Base-by-base conservation (phyloP, 2,329 filamentous ascomycete species). In the Alternaria infectoria region DNA sequence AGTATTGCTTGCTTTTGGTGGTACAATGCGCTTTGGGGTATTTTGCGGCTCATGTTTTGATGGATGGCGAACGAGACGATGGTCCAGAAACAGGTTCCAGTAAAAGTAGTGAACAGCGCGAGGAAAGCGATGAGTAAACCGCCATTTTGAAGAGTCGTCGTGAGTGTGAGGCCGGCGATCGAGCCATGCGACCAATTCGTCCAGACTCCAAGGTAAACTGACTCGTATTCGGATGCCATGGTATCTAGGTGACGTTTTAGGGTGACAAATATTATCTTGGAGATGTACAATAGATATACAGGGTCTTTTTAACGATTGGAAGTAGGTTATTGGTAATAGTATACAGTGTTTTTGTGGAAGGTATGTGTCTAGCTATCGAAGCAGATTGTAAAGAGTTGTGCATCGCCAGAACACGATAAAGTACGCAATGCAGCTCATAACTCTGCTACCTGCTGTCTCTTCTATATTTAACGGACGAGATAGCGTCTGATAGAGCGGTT, bases 111-210 rank as follows among this genome's bases (percentile, higher is more conserved):
- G 32, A 36, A 36, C 32, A 36, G 32, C 32, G 32, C 77, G 1
- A 79, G 32, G 56, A 80, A 80, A 6, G 77, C 75, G 23, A 78
- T 74, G 15, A 81, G 61, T 2, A 81, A 54, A n/a, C 68, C 74
- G 6, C 74, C 80, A 50, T 78, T 66, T 2, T 62, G 59, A 6
- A 66, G 65, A 0, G 59, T 69, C 0, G 80, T 63, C 1, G 79
- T 81, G 13, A 80, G 59, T 0, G 79, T 81, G 4, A 70, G 44
- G 2, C 80, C 79, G 3, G 68, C 43, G 6, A 79, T 61, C 5
- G 61, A 57, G 3, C 80, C 78, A 26, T 71, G 61, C 9, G 61
- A 61, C 61, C 64, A 66, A 7, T 66, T 64, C 11, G 61, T 66
- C 61, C 64, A 66, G 28, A 66, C 36, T 8, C 64, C 64, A 19